phyloP scores from a whole-genome alignment of 2,329 filamentous ascomycete genomes.

The Fusarium humuli region DNA sequence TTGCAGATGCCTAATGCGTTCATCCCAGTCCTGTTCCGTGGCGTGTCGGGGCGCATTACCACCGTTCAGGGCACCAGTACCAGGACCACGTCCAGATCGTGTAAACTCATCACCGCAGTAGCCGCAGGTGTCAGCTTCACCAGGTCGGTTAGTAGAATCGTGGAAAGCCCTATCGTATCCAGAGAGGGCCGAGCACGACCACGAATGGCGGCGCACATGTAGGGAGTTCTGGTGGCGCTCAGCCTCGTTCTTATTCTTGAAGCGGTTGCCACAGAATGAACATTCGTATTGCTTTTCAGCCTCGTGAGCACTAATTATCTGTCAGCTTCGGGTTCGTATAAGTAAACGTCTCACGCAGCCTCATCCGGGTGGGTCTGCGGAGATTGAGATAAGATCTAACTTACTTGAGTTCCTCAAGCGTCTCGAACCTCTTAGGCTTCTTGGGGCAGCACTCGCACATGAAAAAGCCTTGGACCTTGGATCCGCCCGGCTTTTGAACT shows the following conservation, averaged over 20 bases:
- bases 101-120: slow-evolving; percentile 94
- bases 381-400: slow-evolving; percentile 45
- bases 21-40: slow-evolving; percentile 89
- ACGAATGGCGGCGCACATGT: slow-evolving; percentile 91
- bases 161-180: slow-evolving; percentile 87
- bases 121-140: slow-evolving; percentile 83
- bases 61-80: slow-evolving; percentile 49
- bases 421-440: slow-evolving; percentile 41
- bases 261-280: slow-evolving; percentile 90
- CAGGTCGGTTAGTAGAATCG: slow-evolving; percentile 74
- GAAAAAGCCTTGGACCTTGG: slow-evolving; percentile 63
- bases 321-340: slow-evolving; percentile 40
- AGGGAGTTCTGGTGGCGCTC: slow-evolving; percentile 96
- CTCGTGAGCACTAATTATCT: slow-evolving; percentile 76
- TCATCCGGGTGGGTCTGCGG: slow-evolving; percentile 14
- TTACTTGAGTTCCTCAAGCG: slow-evolving; percentile 71
- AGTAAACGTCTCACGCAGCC: slow-evolving; percentile 11
- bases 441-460: slow-evolving; percentile 42
- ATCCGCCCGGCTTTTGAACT: slow-evolving; percentile 58
- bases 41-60: slow-evolving; percentile 58
- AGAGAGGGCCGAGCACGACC: slow-evolving; percentile 92
- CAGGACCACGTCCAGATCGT: slow-evolving; percentile 59
- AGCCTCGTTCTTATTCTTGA: slow-evolving; percentile 99
- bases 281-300: slow-evolving; percentile 97
- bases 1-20: slow-evolving; percentile 86